Evolutionary conservation across 139 green algal genomes (phyloP).

Genomic region (Helicosporidium sp.): DNA sequence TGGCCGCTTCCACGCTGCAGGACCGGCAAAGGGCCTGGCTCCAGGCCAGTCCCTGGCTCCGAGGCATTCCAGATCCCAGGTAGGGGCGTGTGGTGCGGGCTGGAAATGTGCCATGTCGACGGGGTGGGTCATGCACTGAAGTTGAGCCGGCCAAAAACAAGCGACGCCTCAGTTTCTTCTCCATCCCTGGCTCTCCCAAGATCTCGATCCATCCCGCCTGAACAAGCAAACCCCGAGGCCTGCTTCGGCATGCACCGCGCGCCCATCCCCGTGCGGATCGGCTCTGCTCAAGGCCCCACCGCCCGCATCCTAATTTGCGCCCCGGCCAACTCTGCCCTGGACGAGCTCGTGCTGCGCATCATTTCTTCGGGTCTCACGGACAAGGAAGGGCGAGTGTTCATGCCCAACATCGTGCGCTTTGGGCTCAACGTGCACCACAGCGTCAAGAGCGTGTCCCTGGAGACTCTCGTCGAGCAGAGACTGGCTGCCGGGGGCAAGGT

Average conservation of each 20-base stretch:
- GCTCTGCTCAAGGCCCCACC: conserved; percentile 19
- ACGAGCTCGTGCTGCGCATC: conserved; percentile 67
- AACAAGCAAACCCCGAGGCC: conserved; percentile 5
- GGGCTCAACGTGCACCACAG: conserved; percentile 56
- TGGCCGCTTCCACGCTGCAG: no score
- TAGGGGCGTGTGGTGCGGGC: background rate
- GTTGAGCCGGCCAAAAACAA: no score
- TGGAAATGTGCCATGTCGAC: no score
- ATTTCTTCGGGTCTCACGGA: conserved; percentile 35
- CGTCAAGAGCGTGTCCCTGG: conserved; percentile 38
- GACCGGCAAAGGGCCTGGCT: conserved; percentile 6
- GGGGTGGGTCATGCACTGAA: no score
- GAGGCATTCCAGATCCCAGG: conserved; percentile 15
- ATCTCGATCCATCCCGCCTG: conserved; percentile 4
- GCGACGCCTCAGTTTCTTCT: no score
- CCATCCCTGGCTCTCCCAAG: background rate
- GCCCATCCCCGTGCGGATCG: conserved; percentile 11
- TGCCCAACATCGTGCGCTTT: conserved; percentile 49
- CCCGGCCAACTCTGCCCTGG: conserved; percentile 73
- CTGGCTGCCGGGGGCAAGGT: conserved; percentile 16
- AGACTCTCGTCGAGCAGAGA: conserved; percentile 32
- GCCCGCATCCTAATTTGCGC: conserved; percentile 73
- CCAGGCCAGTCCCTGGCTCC: conserved; percentile 22
- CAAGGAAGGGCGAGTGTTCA: conserved; percentile 27
- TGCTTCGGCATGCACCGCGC: conserved; percentile 19